These are phyloP conservation scores for Hypoxylon cercidicola DNA, from an alignment of 495 filamentous ascomycete genomes.

Conservation along the genomic window DNA sequence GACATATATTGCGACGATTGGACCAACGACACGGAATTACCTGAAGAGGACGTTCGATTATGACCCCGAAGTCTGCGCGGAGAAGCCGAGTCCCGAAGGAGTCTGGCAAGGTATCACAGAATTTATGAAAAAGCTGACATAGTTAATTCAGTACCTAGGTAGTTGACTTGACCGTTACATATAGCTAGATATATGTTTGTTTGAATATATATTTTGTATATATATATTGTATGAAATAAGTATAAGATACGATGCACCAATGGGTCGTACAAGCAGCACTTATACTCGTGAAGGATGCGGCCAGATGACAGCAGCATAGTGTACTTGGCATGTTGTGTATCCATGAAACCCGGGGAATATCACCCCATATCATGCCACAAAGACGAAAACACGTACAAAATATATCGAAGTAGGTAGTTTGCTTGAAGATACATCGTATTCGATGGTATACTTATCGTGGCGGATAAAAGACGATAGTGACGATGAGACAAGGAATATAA, in stretches of 20 bases:
- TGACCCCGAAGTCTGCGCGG: constrained; percentile 83
- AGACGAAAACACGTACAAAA: neutral
- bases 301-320: too few species aligned
- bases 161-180: too few species aligned
- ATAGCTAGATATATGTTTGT: neutral
- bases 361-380: neutral
- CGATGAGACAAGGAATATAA: neutral
- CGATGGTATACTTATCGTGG: neutral
- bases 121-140: constrained; percentile 50
- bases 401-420: neutral
- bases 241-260: too few species aligned
- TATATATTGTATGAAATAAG: neutral
- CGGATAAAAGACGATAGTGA: neutral
- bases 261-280: neutral
- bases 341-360: neutral
- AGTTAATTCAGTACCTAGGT: neutral
- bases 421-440: too few species aligned
- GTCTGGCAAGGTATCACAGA: constrained; percentile 72
- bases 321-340: neutral
- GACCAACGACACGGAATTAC: constrained; percentile 88
- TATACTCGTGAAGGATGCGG: too few species aligned
- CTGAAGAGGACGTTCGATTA: constrained; percentile 72
- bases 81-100: constrained; percentile 84
- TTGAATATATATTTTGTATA: constrained; percentile 6
- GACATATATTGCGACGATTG: constrained; percentile 84